Conservation (phyloP, 2,329 filamentous ascomycete species). For the Teratosphaeria viscida region DNA sequence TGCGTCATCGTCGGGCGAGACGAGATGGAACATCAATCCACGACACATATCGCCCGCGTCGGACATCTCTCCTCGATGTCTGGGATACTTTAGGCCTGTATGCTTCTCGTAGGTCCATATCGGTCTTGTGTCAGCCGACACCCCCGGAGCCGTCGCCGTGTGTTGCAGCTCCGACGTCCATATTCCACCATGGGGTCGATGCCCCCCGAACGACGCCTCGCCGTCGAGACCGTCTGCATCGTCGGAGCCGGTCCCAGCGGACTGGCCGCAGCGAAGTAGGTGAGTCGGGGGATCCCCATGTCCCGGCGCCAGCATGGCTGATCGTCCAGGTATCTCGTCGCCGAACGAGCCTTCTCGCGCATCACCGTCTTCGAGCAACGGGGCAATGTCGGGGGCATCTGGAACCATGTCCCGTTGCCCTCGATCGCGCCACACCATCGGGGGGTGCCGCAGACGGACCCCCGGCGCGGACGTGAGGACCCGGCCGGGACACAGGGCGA, state of each 20-base stretch:
- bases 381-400: constrained; percentile 65
- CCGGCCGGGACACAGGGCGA: constrained; percentile 41
- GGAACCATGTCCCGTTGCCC: constrained; percentile 59
- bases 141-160: neutral
- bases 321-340: constrained; percentile 52
- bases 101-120: neutral
- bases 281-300: neutral
- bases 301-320: neutral
- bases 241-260: constrained; percentile 77
- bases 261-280: constrained; percentile 60
- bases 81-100: neutral
- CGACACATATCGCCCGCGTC: neutral
- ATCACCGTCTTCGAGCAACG: constrained; percentile 80
- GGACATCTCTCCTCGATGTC: neutral
- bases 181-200: constrained; percentile 24
- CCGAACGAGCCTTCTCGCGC: constrained; percentile 57
- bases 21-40: too few relatives aligned
- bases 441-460: constrained; percentile 57
- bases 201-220: constrained; percentile 22
- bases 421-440: constrained; percentile 35
- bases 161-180: neutral
- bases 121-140: neutral
- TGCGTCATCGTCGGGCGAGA: too few relatives aligned
- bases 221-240: constrained; percentile 56
- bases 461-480: constrained; percentile 49